Evolutionary conservation across 2,329 filamentous ascomycete genomes (phyloP), one percentile per base, ranked within the genome.

Genomic region (Calycina marina): DNA sequence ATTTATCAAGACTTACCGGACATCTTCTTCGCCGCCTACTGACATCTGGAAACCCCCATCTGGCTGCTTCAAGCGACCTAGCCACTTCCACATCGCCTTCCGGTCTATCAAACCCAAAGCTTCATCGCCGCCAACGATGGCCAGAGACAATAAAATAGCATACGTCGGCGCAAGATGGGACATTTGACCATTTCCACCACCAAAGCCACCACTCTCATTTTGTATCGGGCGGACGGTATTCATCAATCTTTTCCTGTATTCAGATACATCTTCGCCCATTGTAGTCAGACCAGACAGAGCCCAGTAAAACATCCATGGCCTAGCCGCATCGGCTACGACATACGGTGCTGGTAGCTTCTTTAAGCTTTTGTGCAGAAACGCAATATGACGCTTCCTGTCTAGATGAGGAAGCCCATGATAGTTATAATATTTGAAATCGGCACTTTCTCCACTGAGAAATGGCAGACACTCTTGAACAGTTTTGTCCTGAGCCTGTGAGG

Each of bases 281-380:
- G 86, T 63, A 15, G 68, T 63, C 42, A 98, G 62, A 2, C 72
- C 84, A 18, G 77, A 72, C 33, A 96, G 62, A 32, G 72, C 80
- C 90, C 90, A 98, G 60, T 94, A 96, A 42, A 93, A 67, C 49
- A 93, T 70, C 90, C 90, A 98, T 6, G 90, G 86, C 34, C 88
- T 67, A 51, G 81, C 86, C 18, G 90, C 78, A 61, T 98, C 90
- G 44, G 85, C 71, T 30, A 66, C 67, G 32, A 77, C 73, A 56
- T 79, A 93, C 3, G 61, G 62, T 5, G 68, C 59, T 0, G 88
- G 83, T 39, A 92, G 72, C 30, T 61, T 62, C 14, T 60, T 61
- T 18, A 78, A 57, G 43, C 61, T 62, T 42, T 62, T 64, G 42
- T 66, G 63, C 30, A 86, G 57, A 50, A 83, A 86, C 18, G 52